Evolutionary conservation across 495 filamentous ascomycete genomes (phyloP), one percentile per base, ranked within the genome.

Genomic region (Penicillium canariense): DNA sequence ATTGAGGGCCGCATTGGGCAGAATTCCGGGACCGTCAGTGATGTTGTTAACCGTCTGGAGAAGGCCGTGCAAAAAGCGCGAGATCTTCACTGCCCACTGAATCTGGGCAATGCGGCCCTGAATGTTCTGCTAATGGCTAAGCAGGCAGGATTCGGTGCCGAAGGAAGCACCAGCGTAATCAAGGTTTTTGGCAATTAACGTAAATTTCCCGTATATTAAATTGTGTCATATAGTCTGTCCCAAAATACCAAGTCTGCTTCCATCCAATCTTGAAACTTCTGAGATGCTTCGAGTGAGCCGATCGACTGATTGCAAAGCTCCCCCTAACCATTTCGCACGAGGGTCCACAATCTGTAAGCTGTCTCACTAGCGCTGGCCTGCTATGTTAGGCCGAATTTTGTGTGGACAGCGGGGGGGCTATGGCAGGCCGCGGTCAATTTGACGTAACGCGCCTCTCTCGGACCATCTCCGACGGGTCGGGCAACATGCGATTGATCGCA

Each of bases 1-100:
- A 71, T 72, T 28, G 65, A 73, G 49, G 68, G 65, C 0, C 55
- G 52, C 0, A 67, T 74, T 20, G 69, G 55, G 2, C 50, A 67
- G 39, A 58, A 66, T n/a, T 54, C 54, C 10, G 70, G 69, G 31
- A 77, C 80, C 12, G 79, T 93, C 62, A 77, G 84, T 39, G 58
- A 64, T 7, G 82, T 81, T 17, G 78, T 87, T 34, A 46, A 54
- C 3, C 76, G 79, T 10, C 65, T 96, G n/a, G 82, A 87, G 48
- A 70, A 77, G 31, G 78, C 77, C 6, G 62, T 87, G n/a, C 77
- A 80, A 14, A 69, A 79, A 30, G 87, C 85, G 0, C 78, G 87
- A 49, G 77, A 80, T 51, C 47, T 74, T 5, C 69, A 73, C 54
- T 72, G 68, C 31, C 75, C 75, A 23, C 50, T 76, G 53, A 60